phyloP scores from a whole-genome alignment of 2,329 filamentous ascomycete species.

The Beauveria australis region DNA sequence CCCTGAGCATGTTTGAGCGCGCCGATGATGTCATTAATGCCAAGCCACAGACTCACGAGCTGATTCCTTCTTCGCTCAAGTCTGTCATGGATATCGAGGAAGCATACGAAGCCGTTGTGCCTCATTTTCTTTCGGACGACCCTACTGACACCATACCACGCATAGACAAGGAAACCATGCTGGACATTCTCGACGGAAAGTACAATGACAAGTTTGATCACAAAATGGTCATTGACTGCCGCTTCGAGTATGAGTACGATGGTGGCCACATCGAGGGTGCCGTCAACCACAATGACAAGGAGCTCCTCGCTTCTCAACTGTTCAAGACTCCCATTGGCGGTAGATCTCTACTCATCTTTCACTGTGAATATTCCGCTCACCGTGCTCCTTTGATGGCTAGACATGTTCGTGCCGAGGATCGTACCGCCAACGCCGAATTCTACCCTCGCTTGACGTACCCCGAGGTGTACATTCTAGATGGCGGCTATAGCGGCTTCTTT shows the following conservation, averaged over 20 bases:
- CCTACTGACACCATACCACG: conserved; percentile 81
- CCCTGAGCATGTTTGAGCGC: conserved; percentile 96
- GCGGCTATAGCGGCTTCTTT: conserved; percentile 94
- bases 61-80: conserved; percentile 43
- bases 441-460: conserved; percentile 92
- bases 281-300: conserved; percentile 96
- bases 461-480: conserved; percentile 93
- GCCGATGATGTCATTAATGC: conserved; percentile 80
- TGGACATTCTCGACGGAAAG: conserved; percentile 81
- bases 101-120: conserved; percentile 62
- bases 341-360: conserved; percentile 79
- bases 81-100: conserved; percentile 82
- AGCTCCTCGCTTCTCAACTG: conserved; percentile 69
- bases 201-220: conserved; percentile 70
- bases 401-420: conserved; percentile 82
- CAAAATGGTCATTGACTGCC: conserved; percentile 86
- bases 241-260: conserved; percentile 97
- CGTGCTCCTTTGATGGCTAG: conserved; percentile 95
- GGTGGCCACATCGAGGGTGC: conserved; percentile 92
- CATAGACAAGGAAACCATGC: conserved; percentile 72
- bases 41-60: conserved; percentile 51
- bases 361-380: conserved; percentile 98
- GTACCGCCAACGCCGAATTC: conserved; percentile 71
- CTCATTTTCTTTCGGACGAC: conserved; percentile 74
- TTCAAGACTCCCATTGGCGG: conserved; percentile 61